phyloP scores from a whole-genome alignment of 768 basidiomycete genomes.

The Rhizopogon rudus region DNA sequence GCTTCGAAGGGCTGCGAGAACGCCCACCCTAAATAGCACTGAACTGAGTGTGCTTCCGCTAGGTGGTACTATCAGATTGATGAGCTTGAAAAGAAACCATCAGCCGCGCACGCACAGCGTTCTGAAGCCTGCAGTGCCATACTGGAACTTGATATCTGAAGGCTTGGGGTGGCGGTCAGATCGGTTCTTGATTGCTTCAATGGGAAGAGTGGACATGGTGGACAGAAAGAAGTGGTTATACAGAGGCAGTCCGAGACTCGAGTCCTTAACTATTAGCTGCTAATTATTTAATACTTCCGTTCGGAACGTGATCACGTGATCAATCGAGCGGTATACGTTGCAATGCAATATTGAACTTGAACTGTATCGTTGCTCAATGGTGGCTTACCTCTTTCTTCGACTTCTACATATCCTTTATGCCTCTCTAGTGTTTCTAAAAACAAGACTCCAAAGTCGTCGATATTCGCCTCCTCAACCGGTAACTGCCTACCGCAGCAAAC shows the following conservation, averaged over 20 bases:
- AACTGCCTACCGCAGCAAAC: conserved; percentile 44
- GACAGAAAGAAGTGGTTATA: background rate
- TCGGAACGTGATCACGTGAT: conserved; percentile 2
- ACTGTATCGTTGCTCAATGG: conserved; percentile 20
- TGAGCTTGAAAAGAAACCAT: background rate
- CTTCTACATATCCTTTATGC: conserved; percentile 57
- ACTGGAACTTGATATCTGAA: conserved; percentile 64
- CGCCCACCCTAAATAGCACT: conserved; percentile 90
- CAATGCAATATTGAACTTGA: background rate
- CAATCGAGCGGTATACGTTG: background rate
- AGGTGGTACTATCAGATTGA: conserved; percentile 9
- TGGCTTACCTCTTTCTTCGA: conserved; percentile 44
- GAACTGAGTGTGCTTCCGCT: conserved; percentile 76
- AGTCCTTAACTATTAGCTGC: background rate
- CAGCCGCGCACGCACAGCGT: conserved; percentile 58
- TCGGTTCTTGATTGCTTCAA: conserved; percentile 42
- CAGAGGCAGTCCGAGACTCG: no score
- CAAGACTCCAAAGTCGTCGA: conserved; percentile 35
- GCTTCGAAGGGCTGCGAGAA: conserved; percentile 87
- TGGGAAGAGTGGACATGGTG: conserved; percentile 32
- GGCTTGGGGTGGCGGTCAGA: conserved; percentile 70
- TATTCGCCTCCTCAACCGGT: conserved; percentile 43
- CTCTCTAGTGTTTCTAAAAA: conserved; percentile 34
- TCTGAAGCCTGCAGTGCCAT: conserved; percentile 94
- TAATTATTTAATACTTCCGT: no score